phyloP scores from a whole-genome alignment of 78 protist genomes.

The Diacronema lutheri region DNA sequence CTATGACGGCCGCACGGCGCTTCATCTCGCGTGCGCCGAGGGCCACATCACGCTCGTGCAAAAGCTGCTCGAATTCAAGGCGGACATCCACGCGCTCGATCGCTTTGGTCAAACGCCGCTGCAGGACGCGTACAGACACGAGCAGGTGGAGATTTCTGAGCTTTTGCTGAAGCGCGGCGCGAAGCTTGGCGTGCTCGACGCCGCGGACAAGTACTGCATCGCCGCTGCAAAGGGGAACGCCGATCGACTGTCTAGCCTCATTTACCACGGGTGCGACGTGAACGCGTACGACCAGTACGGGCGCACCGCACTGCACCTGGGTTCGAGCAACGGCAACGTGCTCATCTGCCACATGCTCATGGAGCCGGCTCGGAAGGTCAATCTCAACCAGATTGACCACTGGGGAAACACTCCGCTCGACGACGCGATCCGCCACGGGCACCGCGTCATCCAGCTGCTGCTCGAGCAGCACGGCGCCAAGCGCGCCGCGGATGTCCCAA shows the following conservation, averaged over 20 bases:
- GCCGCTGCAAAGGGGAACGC: background rate
- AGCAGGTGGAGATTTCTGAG: background rate
- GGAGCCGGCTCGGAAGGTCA: conserved; percentile 26
- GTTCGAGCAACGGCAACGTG: conserved; percentile 57
- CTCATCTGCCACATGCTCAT: conserved; percentile 34
- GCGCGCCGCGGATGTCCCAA: too few species aligned
- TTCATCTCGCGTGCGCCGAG: conserved; percentile 69
- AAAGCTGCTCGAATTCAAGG: conserved; percentile 28
- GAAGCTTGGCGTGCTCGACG: background rate
- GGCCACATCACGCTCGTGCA: conserved; percentile 51
- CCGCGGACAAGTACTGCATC: background rate
- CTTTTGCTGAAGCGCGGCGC: background rate
- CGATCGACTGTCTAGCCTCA: background rate
- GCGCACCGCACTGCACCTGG: conserved; percentile 69
- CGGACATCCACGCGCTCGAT: conserved; percentile 29
- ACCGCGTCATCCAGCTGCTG: too few species aligned
- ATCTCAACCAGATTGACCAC: conserved; percentile 33
- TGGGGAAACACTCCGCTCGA: conserved; percentile 37
- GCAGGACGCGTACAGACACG: background rate
- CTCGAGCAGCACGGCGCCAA: too few species aligned
- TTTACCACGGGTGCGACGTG: background rate
- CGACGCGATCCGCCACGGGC: background rate
- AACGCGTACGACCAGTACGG: conserved; percentile 55
- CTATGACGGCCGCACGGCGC: conserved; percentile 64
- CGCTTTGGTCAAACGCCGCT: conserved; percentile 37